Evolutionary conservation across 495 filamentous ascomycete genomes (phyloP), one percentile per base, ranked within the genome.

Genomic region (Annulohypoxylon nitens): DNA sequence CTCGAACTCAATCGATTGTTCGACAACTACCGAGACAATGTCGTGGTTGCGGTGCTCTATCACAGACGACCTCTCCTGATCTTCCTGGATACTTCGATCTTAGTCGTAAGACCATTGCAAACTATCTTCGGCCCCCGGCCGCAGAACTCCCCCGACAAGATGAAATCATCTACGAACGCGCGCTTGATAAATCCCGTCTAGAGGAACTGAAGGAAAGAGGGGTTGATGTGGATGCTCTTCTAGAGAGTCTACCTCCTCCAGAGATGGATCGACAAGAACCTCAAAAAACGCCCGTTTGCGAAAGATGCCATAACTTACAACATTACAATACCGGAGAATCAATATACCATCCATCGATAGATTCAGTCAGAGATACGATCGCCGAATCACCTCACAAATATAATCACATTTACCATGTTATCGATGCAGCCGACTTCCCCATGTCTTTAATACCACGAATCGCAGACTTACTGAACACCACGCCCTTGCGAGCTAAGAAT

Each of bases 361-460:
- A 93, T 20, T 89, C 93, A 0, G 89, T 99, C 30, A 85, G 88
- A 30, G 89, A 92, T 26, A 97, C 91, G n/a, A 90, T 99, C 25
- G 84, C 88, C 18, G 92, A 95, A 71, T 94, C 95, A 0, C 93
- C 93, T 0, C 87, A 96, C 78, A 93, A 90, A 75, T 83, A 91
- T 71, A 98, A 98, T 77, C 94, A 97, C 74, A 88, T 99, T 62
- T 99, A 98, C 79, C 95, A 98, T 79, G 86, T 99, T n/a, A 76
- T 98, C n/a, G 96, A 99, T 76, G 96, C 96, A 4, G 97, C 94
- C 14, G 96, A 99, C 78, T 97, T 99, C 70, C 96, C 96, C 20
- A 90, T 99, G 86, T 97, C 95, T 1, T 78, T 99, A 9, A 80
- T 97, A 6, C 90, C 92, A 2, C 86, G 88, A 47, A 78, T 89